phyloP scores from a whole-genome alignment of 176 grass and related monocot genomes.

The Rhynchospora breviuscula region DNA sequence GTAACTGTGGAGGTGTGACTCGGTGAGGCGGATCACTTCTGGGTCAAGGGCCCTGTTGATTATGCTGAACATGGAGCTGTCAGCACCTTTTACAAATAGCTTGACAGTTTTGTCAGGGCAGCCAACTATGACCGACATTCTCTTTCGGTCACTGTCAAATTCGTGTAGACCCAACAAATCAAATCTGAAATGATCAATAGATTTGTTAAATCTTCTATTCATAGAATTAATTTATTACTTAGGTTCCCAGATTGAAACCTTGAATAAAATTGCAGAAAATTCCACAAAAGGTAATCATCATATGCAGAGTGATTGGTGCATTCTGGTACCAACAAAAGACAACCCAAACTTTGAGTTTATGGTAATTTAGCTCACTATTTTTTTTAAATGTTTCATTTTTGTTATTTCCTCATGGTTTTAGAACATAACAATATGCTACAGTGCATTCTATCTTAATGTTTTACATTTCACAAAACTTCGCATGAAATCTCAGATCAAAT shows the following conservation, averaged over 20 bases:
- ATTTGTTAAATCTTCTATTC: not conserved
- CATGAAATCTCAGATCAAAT: not conserved
- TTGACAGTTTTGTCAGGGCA: slow-evolving; percentile 63
- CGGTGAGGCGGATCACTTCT: slow-evolving; percentile 46
- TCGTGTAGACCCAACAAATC: slow-evolving; percentile 84
- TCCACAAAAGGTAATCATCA: not conserved
- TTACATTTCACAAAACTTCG: not conserved
- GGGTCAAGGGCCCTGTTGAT: slow-evolving; percentile 40
- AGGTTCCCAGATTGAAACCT: not conserved
- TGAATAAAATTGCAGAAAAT: not conserved
- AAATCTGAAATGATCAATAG: slow-evolving; percentile 42
- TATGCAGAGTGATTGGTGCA: not conserved
- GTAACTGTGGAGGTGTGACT: slow-evolving; percentile 68
- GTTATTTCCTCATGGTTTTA: not conserved
- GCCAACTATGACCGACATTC: slow-evolving; percentile 81
- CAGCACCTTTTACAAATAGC: slow-evolving; percentile 85
- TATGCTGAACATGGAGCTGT: slow-evolving; percentile 68
- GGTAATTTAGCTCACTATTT: not conserved
- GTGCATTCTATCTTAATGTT: not conserved
- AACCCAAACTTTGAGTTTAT: not conserved
- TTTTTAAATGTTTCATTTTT: not conserved
- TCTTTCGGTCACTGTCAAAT: slow-evolving; percentile 94
- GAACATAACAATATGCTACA: not conserved
- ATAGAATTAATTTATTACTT: not conserved
- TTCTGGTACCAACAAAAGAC: not conserved